Evolutionary conservation across 495 filamentous ascomycete genomes (phyloP).

Genomic region (Achaetomiella virescens): DNA sequence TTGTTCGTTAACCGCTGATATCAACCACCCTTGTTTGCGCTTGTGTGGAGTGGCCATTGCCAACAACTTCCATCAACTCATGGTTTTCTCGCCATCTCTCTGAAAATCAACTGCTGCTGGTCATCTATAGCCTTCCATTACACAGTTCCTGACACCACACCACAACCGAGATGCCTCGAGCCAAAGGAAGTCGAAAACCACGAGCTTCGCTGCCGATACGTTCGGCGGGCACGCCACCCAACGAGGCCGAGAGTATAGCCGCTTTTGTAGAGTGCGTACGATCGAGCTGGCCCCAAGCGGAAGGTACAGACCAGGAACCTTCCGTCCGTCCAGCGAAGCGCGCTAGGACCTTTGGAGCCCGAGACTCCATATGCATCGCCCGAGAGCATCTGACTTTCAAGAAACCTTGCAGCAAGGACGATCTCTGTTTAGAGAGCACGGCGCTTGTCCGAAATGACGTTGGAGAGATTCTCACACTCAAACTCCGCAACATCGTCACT

Average conservation of each 20-base stretch:
- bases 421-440: background rate
- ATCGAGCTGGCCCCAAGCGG: background rate
- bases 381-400: slow-evolving; percentile 17
- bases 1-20: too few species aligned
- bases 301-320: background rate
- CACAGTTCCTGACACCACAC: background rate
- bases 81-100: too few species aligned
- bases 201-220: background rate
- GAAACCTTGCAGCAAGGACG: background rate
- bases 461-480: slow-evolving; percentile 6
- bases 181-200: background rate
- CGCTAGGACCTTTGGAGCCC: slow-evolving; percentile 2
- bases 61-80: background rate
- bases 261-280: slow-evolving; percentile 17
- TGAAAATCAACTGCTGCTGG: background rate
- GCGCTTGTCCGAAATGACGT: slow-evolving; percentile 6
- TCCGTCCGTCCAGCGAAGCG: slow-evolving; percentile 20
- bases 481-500: background rate
- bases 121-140: background rate
- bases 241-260: slow-evolving; percentile 7
- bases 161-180: slow-evolving; percentile 9
- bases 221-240: too few species aligned
- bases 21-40: too few species aligned
- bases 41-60: too few species aligned
- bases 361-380: slow-evolving; percentile 20